Evolutionary conservation across 2,329 filamentous ascomycete species (phyloP), one percentile per base, ranked within the genome.

Genomic region (Aureobasidium mangrovei): DNA sequence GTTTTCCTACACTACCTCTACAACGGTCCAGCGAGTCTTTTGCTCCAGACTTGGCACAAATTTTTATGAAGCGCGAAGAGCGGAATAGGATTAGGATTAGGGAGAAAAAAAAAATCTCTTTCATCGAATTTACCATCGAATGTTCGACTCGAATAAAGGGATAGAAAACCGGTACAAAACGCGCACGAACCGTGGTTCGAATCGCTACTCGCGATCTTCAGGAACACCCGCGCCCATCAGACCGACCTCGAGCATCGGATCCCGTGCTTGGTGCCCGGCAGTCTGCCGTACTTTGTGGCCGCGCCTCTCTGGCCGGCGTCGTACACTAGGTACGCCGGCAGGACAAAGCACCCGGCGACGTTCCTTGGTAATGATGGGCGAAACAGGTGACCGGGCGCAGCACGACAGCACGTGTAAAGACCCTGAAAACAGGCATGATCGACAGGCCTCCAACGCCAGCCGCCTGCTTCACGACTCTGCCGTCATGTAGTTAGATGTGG

Each of bases 141-240:
- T 27, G 26, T 32, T 18, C 27, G 18, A 41, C 39, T 27, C 24
- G 28, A 18, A 31, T 26, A 48, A 6, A 40, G 10, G 1, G 28
- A 7, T 12, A 3, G 32, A 40, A 40, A 9, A 49, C 24, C 8
- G 35, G 36, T 24, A 40, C 7, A n/a, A 38, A 12, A 18, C 44
- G 38, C 44, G 26, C 6, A 4, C 8, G 4, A 26, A 28, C 45
- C 35, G 10, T 49, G 46, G 35, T 32, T 32, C 26, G 7, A 24
- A 7, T n/a, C 8, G 27, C 7, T 32, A 18, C 18, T 40, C 36
- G 28, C 28, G 46, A 49, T 49, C 35, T 49, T 49, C 46, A 49
- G 46, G 46, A 49, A 49, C 46, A 49, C 46, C 46, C 46, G 36
- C 36, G 27, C 35, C 8, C 36, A 49, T 40, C 27, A 48, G 40